Base-by-base conservation (phyloP, 1,284 basidiomycete genomes). In the Laetiporus sulphureus region DNA sequence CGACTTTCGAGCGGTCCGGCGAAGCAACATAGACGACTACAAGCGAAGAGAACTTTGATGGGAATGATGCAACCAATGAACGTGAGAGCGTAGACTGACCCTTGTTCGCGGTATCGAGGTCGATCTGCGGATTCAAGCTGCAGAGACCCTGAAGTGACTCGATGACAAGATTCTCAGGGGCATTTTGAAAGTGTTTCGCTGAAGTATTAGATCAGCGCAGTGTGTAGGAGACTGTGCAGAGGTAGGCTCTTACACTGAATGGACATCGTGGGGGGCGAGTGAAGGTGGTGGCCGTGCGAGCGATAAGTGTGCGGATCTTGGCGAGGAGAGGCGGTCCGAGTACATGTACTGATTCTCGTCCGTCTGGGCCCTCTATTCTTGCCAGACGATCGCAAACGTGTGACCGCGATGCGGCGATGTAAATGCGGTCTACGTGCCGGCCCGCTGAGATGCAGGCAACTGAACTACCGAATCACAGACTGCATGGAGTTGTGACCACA, bases 151-250 rank as follows among this genome's bases (percentile, higher is more conserved):
- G 65, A 27, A 94, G 74, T 0, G 88, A 82, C 56, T 93, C 86
- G 34, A 80, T 59, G 18, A 92, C 89, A 32, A 92, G 74, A 4
- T 75, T 70, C 32, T 77, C 65, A 3, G 87, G 70, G 4, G 71
- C 61, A 58, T 91, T 90, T 43, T 87, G 49, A 50, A 92, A 77
- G 65, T 92, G 91, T 55, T 91, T 91, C 49, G 69, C 71, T 70
- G 46, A 13, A 27, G 5, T 25, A 3, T 16, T 21, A 46, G 40
- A 24, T 43, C 32, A 46, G 31, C 18, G 27, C n/a, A n/a, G n/a
- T n/a, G n/a, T n/a, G n/a, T n/a, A n/a, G n/a, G n/a, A n/a, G n/a
- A n/a, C n/a, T n/a, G n/a, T n/a, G n/a, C n/a, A n/a, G n/a, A n/a
- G n/a, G n/a, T n/a, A n/a, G n/a, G n/a, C n/a, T n/a, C n/a, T 47